Conservation (phyloP, 768 basidiomycete species). For the Strobilomyces confusus region DNA sequence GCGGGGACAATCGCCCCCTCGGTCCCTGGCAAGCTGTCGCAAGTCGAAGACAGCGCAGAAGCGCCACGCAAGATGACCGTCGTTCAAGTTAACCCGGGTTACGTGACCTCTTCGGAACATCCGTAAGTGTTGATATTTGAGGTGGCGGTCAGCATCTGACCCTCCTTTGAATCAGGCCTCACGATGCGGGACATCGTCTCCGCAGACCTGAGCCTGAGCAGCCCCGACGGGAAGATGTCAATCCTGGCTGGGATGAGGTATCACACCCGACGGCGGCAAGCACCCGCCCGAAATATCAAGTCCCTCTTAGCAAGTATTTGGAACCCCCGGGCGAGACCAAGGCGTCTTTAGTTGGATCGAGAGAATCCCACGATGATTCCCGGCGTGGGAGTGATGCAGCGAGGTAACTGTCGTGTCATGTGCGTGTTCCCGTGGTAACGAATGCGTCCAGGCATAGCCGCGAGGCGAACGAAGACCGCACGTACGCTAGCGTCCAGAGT, state of each 20-base stretch:
- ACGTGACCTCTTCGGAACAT: background rate
- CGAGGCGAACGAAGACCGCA: background rate
- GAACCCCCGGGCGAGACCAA: background rate
- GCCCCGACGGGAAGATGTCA: background rate
- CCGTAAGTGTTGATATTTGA: constrained; percentile 4
- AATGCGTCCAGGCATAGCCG: background rate
- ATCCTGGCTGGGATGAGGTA: constrained; percentile 3
- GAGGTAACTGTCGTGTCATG: background rate
- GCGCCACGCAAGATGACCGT: background rate
- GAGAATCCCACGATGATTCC: background rate
- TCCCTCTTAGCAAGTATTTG: constrained; percentile 18
- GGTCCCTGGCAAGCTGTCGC: background rate
- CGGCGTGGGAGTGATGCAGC: background rate
- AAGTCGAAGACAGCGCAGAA: background rate
- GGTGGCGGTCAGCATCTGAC: background rate
- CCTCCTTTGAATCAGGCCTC: background rate
- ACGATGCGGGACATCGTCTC: background rate
- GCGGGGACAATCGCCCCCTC: background rate
- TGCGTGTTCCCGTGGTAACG: background rate
- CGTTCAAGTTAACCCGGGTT: background rate
- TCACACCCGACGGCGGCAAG: background rate
- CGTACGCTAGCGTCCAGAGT: too few species aligned
- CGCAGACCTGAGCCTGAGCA: background rate
- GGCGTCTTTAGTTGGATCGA: background rate
- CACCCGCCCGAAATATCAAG: constrained; percentile 9